Base-by-base conservation (phyloP, 2,329 filamentous ascomycete genomes). In the Arthrobotrys pseudoclavata region DNA sequence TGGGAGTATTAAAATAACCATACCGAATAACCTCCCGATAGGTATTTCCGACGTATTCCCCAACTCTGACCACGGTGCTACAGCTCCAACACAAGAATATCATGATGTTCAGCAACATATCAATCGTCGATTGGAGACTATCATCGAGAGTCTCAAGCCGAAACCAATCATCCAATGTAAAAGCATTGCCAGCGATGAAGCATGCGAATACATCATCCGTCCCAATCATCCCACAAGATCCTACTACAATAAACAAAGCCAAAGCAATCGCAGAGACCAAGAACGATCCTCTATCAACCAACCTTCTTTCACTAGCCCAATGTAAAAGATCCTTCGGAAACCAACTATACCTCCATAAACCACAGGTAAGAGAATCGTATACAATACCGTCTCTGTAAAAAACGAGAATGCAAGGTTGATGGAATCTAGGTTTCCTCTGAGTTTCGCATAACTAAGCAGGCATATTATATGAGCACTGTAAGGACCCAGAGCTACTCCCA, bases 141-240 rank as follows among this genome's bases (percentile, higher is more conserved):
- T 97, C 95, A 80, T 97, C 94, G 81, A 91, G 86, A 0, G 94
- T 97, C 83, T 96, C 92, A 0, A 95, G 86, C 0, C 94, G 91
- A 84, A 97, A 97, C 93, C 93, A 96, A 84, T 97, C 93, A 82
- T 86, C 69, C 55, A 71, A 60, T 1, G 79, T 79, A 80, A 97
- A 97, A 0, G 89, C 89, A 82, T 97, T 97, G 0, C 94, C 94
- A 1, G 94, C 94, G 80, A 97, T 91, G 82, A 97, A 97, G 84
- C 93, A 97, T 0, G 94, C 94, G 5, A 97, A 86, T 0, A 97
- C 91, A 82, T 97, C 94, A 82, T 97, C 94, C 40, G 90, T 95
- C 0, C 93, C 94, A 60, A 97, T 88, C 86, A 97, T 88, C 1
- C 94, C 94, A 79, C 92, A 94, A 0, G 93, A 97, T 0, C 94